phyloP scores from a whole-genome alignment of 2,329 filamentous ascomycete genomes.

The Penicillium sp. region DNA sequence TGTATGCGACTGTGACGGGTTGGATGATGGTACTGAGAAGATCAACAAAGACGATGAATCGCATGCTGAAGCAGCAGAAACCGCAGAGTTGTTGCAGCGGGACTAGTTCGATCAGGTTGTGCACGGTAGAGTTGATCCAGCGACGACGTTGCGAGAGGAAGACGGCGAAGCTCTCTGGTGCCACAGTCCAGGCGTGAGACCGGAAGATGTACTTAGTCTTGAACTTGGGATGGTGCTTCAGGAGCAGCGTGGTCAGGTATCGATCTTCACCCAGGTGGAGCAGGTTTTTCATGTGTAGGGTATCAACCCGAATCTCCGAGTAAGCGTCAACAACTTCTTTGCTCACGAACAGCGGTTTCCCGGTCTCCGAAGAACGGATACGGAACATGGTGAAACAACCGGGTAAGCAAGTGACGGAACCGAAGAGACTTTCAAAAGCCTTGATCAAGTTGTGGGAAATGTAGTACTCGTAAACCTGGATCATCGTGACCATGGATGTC shows the following conservation, averaged over 20 bases:
- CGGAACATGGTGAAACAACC: conserved; percentile 99
- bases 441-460: conserved; percentile 97
- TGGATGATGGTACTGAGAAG: conserved; percentile 89
- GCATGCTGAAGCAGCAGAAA: conserved; percentile 99
- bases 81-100: conserved; percentile 92
- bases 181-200: conserved; percentile 95
- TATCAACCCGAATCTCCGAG: conserved; percentile 92
- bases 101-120: conserved; percentile 95
- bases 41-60: conserved; percentile 95
- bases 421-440: conserved; percentile 96
- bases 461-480: conserved; percentile 99
- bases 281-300: conserved; percentile 97
- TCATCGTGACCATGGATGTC: conserved; percentile 94
- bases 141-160: conserved; percentile 98
- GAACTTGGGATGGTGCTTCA: conserved; percentile 91
- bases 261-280: conserved; percentile 97
- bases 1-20: conserved; percentile 87
- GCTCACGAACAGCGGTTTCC: conserved; percentile 95
- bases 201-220: conserved; percentile 97
- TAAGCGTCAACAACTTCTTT: conserved; percentile 88
- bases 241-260: conserved; percentile 89
- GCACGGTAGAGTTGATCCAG: conserved; percentile 99
- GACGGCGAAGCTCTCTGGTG: conserved; percentile 89
- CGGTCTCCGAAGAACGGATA: conserved; percentile 89
- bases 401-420: conserved; percentile 94